phyloP scores from a whole-genome alignment of 805 yeast genomes.

The Cyberlindnera bimundalis region DNA sequence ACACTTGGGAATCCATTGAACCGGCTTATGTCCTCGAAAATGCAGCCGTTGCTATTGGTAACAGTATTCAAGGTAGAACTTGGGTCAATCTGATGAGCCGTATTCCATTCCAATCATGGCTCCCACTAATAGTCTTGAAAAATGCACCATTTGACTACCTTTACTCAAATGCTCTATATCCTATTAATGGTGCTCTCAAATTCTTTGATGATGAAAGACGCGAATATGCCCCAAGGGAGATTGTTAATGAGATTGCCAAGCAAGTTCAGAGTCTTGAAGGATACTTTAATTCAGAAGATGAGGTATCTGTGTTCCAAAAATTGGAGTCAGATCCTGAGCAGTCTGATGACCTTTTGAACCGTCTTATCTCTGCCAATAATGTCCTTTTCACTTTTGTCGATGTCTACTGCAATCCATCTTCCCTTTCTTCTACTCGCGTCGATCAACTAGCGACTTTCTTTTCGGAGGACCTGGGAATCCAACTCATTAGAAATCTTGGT shows the following conservation, averaged over 20 bases:
- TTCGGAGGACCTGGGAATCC: slow-evolving; percentile 39
- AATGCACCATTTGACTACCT: slow-evolving; percentile 62
- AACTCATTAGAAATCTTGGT: slow-evolving; percentile 40
- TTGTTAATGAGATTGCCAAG: slow-evolving; percentile 33
- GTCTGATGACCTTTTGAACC: slow-evolving; percentile 27
- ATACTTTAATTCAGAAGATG: slow-evolving; percentile 25
- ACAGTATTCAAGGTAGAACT: slow-evolving; percentile 41
- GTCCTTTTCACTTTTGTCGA: slow-evolving; percentile 51
- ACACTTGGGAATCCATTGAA: slow-evolving; percentile 49
- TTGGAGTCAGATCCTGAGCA: slow-evolving; percentile 17
- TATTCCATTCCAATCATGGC: slow-evolving; percentile 43
- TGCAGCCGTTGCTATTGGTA: slow-evolving; percentile 43
- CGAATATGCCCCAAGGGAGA: slow-evolving; percentile 39
- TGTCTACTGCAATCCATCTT: slow-evolving; percentile 51
- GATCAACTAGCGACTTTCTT: slow-evolving; percentile 38
- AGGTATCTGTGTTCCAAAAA: slow-evolving; percentile 27
- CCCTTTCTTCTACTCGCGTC: slow-evolving; percentile 38
- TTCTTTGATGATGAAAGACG: slow-evolving; percentile 54
- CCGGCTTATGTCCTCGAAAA: slow-evolving; percentile 46
- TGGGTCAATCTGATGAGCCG: slow-evolving; percentile 27
- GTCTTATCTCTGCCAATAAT: slow-evolving; percentile 36
- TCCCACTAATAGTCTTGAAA: slow-evolving; percentile 44
- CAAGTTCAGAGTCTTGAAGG: slow-evolving; percentile 30
- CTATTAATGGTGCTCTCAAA: slow-evolving; percentile 51
- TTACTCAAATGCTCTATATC: slow-evolving; percentile 49